A percentile compares a stretch with the other conserved stretches of the same genome.
phyloP scores from a whole-genome alignment of 176 grass and related monocot species.

The Avena eriantha region DNA sequence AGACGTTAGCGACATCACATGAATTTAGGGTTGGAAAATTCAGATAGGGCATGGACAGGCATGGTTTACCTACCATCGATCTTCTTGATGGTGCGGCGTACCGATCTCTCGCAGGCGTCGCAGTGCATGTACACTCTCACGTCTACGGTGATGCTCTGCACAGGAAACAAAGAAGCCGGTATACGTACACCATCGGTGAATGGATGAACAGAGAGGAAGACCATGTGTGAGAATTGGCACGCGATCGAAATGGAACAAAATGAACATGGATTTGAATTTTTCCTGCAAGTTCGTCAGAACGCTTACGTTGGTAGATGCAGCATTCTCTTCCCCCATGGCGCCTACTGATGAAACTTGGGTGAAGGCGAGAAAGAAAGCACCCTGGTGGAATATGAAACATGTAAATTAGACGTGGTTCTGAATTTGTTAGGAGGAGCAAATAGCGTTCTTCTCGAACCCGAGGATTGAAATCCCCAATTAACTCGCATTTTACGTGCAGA shows the following conservation, averaged over 20 bases:
- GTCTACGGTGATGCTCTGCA: constrained; percentile 41
- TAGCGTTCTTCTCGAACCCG: background rate
- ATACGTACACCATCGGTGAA: background rate
- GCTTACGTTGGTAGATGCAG: constrained; percentile 15
- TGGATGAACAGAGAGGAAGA: background rate
- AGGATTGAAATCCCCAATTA: background rate
- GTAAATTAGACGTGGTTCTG: background rate
- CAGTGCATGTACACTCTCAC: constrained; percentile 58
- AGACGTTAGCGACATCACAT: background rate
- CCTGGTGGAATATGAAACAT: constrained; percentile 4
- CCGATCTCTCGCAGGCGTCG: constrained; percentile 49
- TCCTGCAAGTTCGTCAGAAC: background rate
- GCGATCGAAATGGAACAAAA: background rate
- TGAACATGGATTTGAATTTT: too few species aligned
- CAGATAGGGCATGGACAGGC: too few species aligned
- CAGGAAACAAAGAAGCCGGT: background rate
- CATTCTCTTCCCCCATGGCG: constrained; percentile 36
- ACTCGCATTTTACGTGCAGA: background rate
- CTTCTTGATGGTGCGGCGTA: constrained; percentile 42
- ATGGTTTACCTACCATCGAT: constrained; percentile 16
- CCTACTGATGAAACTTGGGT: background rate
- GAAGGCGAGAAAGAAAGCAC: background rate
- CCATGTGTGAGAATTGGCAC: background rate
- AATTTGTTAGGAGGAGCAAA: too few species aligned
- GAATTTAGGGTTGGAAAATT: background rate